A percentile compares a stretch with the other conserved stretches of the same genome.
Evolutionary conservation across 805 yeast genomes (phyloP).

Genomic region (Candida cerambycidarum): DNA sequence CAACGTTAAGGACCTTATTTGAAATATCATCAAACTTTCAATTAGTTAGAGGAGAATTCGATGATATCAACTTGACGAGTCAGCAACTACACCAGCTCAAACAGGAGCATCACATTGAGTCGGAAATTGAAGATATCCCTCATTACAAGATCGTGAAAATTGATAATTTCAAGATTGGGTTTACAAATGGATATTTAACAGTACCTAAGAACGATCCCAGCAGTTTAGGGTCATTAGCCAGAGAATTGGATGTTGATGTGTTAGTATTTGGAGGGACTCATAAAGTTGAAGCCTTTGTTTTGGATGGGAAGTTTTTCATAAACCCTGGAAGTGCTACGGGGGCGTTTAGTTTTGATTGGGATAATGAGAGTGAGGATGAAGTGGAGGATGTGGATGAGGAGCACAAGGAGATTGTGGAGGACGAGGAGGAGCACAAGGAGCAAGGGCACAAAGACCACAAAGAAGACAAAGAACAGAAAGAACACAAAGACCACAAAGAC

Average conservation of each 20-base stretch:
- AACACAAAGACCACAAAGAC: conserved; percentile 21
- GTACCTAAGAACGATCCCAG: conserved; percentile 88
- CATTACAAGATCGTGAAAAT: conserved; percentile 61
- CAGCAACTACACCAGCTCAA: conserved; percentile 26
- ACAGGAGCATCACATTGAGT: conserved; percentile 13
- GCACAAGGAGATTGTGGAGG: conserved; percentile 25
- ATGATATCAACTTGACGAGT: conserved; percentile 42
- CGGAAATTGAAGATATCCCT: conserved; percentile 43
- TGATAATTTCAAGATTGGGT: conserved; percentile 77
- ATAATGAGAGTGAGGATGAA: conserved; percentile 52
- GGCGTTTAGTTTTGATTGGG: conserved; percentile 65
- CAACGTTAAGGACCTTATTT: conserved; percentile 63
- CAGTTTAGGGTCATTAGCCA: conserved; percentile 74
- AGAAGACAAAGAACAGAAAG: conserved; percentile 24
- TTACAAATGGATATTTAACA: conserved; percentile 79
- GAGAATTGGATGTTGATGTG: conserved; percentile 90
- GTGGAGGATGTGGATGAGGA: conserved; percentile 30
- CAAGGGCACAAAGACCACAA: conserved; percentile 29
- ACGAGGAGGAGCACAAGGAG: conserved; percentile 22
- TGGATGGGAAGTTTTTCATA: conserved; percentile 91
- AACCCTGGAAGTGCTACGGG: conserved; percentile 98
- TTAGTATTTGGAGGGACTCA: conserved; percentile 93
- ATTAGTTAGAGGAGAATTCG: conserved; percentile 82
- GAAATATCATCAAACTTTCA: conserved; percentile 70
- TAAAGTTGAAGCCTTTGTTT: conserved; percentile 86